Evolutionary conservation across 257 asterid genomes (phyloP).

Genomic region (Solanum sejunctum): DNA sequence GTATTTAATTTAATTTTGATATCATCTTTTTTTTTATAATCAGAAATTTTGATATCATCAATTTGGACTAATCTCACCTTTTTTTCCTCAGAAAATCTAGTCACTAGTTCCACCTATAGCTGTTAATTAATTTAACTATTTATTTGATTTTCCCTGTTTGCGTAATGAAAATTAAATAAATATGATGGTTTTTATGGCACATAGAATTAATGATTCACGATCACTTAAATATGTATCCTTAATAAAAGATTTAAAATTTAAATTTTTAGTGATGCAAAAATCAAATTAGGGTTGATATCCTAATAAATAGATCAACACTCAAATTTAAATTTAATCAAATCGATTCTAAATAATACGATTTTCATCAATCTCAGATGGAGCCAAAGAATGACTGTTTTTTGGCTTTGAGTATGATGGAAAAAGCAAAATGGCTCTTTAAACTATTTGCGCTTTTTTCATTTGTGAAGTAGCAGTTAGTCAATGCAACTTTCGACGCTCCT

Average conservation of each 20-base stretch:
- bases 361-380: too few relatives aligned
- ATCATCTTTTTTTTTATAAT: neutral
- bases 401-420: too few relatives aligned
- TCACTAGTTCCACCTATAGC: neutral
- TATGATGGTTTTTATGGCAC: neutral
- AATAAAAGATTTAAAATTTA: neutral
- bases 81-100: neutral
- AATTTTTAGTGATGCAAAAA: neutral
- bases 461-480: too few relatives aligned
- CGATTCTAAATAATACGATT: neutral
- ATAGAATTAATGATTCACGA: neutral
- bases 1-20: neutral
- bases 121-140: neutral
- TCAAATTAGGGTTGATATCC: too few relatives aligned
- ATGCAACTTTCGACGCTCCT: too few relatives aligned
- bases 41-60: neutral
- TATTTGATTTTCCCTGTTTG: neutral
- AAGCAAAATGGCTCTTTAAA: too few relatives aligned
- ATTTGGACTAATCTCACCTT: neutral
- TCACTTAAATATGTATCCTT: neutral
- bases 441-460: too few relatives aligned
- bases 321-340: neutral
- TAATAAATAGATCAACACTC: neutral
- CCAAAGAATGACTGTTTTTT: too few relatives aligned
- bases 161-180: neutral